Percentiles rank a stretch among this genome's conserved stretches.
Conservation (phyloP, 257 asterid species). For the Jacaranda mimosifolia region DNA sequence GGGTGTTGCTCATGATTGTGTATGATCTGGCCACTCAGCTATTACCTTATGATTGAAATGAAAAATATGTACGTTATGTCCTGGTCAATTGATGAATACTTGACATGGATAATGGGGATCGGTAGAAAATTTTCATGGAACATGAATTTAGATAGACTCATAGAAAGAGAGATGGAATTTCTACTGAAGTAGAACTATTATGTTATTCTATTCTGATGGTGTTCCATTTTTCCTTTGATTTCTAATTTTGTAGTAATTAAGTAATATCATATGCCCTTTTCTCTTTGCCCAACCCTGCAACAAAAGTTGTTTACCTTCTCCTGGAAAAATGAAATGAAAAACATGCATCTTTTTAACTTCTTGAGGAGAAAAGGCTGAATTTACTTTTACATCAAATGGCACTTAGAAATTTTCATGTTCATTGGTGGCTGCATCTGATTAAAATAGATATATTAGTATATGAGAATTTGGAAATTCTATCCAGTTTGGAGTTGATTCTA, state of each 20-base stretch:
- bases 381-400: not conserved
- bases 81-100: not conserved
- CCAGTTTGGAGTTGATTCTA: constrained; percentile 18
- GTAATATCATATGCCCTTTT: not conserved
- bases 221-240: constrained; percentile 2
- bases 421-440: constrained; percentile 1
- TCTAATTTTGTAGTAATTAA: constrained; percentile 8
- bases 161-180: too few relatives aligned
- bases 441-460: not conserved
- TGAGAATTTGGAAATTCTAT: not conserved
- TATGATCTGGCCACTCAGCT: not conserved
- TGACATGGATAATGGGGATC: not conserved
- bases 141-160: too few relatives aligned
- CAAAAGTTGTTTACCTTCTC: not conserved
- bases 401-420: not conserved
- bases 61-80: not conserved
- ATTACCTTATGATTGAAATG: not conserved
- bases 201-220: constrained; percentile 1
- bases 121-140: too few relatives aligned
- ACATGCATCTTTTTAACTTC: not conserved
- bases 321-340: not conserved
- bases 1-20: not conserved
- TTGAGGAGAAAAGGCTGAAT: constrained; percentile 9
- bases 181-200: not conserved
- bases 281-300: not conserved